Base-by-base conservation (phyloP, 2,329 filamentous ascomycete genomes). In the Delphinella strobiligena region DNA sequence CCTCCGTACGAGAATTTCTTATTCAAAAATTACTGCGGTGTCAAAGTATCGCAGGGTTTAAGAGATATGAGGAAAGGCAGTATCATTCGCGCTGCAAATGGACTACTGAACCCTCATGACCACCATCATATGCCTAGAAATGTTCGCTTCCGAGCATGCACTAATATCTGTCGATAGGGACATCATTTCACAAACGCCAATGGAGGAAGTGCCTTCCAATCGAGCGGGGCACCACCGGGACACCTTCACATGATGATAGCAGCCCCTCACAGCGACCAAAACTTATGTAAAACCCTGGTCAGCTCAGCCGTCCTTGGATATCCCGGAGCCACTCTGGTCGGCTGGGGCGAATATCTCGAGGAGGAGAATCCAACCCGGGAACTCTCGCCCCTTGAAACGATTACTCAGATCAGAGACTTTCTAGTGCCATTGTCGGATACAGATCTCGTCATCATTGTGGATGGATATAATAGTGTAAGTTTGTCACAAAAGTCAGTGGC, bases 361-460 rank as follows among this genome's bases (percentile, higher is more conserved):
- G 22, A 27, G 7, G 22, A 12, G 22, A 12, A 27, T 7, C 12
- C 22, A 27, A 27, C 22, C 22, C 22, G 12, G 12, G 22, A 7
- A 27, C 22, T 27, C 12, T 27, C 22, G 22, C 12, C 22, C n/a
- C 35, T 44, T 14, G 37, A 44, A 9, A 14, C 19, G 8, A 41
- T 14, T 4, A 17, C 14, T 17, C 30, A 35, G 16, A 32, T 27
- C 19, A 37, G 38, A 11, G 12, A 27, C 12, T 27, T 7, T 12
- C 22, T 27, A 7, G 22, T 12, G 7, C 7, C 7, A 12, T 7
- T 27, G 22, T 18, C 19, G 3, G 50, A 56, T 24, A 51, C 54
- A 2, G 80, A 83, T 52, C 58, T 83, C 11, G 68, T 80, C 8
- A 56, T 82, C 39, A 66, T 82, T 39, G 67, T 77, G 5, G 78